These are phyloP conservation scores for Ophiostoma sp. DNA, from an alignment of 2,329 filamentous ascomycete genomes.

Conservation along the genomic window DNA sequence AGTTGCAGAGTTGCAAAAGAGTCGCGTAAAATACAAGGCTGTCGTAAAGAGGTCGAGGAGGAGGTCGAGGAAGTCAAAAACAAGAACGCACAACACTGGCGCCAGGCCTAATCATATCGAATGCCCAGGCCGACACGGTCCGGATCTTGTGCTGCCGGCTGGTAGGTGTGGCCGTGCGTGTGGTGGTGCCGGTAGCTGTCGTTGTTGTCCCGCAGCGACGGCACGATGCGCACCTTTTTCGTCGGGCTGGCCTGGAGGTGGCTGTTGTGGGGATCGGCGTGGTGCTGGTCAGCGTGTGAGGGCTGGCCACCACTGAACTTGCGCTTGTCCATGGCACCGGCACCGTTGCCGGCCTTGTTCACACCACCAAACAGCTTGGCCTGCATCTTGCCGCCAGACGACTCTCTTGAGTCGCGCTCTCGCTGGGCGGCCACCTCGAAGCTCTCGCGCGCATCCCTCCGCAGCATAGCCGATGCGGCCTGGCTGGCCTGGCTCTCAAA, in stretches of 20 bases:
- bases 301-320: slow-evolving; percentile 45
- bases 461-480: slow-evolving; percentile 72
- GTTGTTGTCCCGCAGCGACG: slow-evolving; percentile 41
- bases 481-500: slow-evolving; percentile 76
- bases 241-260: slow-evolving; percentile 47
- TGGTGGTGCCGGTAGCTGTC: slow-evolving; percentile 29
- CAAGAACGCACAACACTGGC: background rate
- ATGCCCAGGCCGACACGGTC: slow-evolving; percentile 54
- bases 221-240: slow-evolving; percentile 53
- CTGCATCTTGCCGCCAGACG: slow-evolving; percentile 52
- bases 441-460: slow-evolving; percentile 56
- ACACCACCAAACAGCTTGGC: slow-evolving; percentile 52
- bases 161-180: slow-evolving; percentile 13
- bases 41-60: background rate
- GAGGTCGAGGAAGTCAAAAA: background rate
- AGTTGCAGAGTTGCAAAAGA: background rate
- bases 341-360: slow-evolving; percentile 40
- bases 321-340: slow-evolving; percentile 47
- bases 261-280: slow-evolving; percentile 38
- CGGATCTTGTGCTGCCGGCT: slow-evolving; percentile 23
- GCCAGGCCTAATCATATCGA: slow-evolving; percentile 43
- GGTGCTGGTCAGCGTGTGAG: slow-evolving; percentile 33
- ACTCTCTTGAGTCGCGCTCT: slow-evolving; percentile 41
- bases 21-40: background rate
- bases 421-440: slow-evolving; percentile 48